phyloP scores from a whole-genome alignment of 83 land plant genomes.

The Picea abies region DNA sequence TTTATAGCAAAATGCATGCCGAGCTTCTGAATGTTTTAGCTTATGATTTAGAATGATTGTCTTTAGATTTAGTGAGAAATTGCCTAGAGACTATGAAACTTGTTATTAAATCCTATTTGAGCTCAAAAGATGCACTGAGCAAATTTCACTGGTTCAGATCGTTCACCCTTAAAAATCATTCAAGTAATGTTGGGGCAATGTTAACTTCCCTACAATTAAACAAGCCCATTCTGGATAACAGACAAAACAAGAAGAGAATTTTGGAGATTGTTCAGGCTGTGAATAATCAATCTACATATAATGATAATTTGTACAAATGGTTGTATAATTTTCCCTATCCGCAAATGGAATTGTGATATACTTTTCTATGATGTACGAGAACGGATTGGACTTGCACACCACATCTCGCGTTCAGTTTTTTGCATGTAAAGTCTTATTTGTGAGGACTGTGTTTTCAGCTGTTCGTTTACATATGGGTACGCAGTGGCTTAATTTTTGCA shows the following conservation, averaged over 20 bases:
- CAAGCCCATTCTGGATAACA: no score
- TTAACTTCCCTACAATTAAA: no score
- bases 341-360: not conserved
- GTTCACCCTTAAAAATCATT: no score
- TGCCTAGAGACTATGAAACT: not conserved
- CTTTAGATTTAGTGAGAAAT: not conserved
- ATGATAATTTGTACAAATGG: not conserved
- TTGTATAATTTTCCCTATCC: not conserved
- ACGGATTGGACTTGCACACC: not conserved
- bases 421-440: not conserved
- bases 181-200: no score
- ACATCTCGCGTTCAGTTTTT: no score
- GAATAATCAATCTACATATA: no score
- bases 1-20: not conserved
- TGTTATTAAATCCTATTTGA: not conserved
- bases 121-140: no score
- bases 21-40: not conserved
- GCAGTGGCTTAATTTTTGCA: not conserved
- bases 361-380: not conserved
- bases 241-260: no score
- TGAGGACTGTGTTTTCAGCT: not conserved
- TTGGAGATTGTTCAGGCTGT: no score
- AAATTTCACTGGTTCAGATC: no score
- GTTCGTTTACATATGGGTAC: not conserved
- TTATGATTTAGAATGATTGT: not conserved